Conservation (phyloP, 148 eudicot species). For the Vaccinium corymbosum region DNA sequence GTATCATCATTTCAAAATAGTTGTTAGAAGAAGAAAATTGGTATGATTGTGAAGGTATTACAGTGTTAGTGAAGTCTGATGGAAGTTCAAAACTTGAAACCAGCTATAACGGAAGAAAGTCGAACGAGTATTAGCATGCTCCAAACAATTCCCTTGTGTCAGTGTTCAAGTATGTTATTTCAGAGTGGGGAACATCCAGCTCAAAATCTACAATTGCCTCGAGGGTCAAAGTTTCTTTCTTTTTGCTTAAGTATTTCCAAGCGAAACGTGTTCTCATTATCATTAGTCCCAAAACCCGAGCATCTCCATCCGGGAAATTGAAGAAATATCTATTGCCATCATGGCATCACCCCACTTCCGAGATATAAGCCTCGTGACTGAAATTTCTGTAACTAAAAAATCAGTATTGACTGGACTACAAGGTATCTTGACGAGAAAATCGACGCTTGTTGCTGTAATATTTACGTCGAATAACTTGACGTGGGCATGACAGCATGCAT, state of each 20-base stretch:
- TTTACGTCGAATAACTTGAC: background rate
- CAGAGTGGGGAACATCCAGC: background rate
- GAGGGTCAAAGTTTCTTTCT: background rate
- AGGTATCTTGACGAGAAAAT: background rate
- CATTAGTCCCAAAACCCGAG: background rate
- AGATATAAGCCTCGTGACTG: background rate
- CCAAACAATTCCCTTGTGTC: background rate
- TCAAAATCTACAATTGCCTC: background rate
- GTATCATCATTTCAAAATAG: conserved; percentile 8
- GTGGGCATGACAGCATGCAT: background rate
- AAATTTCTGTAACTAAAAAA: background rate
- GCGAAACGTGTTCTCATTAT: background rate
- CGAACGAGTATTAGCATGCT: background rate
- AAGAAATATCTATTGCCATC: background rate
- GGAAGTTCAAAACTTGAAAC: background rate
- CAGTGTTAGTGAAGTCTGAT: background rate
- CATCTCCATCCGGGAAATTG: background rate
- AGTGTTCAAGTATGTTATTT: background rate
- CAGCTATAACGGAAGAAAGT: background rate
- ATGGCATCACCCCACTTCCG: background rate
- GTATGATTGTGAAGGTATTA: background rate
- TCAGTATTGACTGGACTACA: background rate
- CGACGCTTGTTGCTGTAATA: background rate
- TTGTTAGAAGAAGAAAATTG: background rate
- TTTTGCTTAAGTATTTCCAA: background rate